These are phyloP conservation scores for Starmerella khaoyaiensis DNA, from an alignment of 805 yeast genomes.

Conservation along the genomic window DNA sequence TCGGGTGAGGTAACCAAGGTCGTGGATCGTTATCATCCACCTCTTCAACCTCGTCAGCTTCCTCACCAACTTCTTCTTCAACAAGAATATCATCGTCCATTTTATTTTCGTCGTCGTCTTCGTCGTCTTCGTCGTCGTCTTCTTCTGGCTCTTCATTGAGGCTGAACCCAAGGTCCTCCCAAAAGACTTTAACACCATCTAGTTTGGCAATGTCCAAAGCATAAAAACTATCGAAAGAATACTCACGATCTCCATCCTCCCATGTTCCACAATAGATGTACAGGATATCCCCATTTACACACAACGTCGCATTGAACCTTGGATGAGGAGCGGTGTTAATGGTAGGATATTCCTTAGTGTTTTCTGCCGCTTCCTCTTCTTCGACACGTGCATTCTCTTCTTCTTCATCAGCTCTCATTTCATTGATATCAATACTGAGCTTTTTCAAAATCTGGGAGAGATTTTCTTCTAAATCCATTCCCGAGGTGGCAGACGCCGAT, in stretches of 20 bases:
- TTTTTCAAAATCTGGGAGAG: conserved; percentile 37
- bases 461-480: conserved; percentile 70
- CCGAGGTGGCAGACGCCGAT: conserved; percentile 31
- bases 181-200: conserved; percentile 75
- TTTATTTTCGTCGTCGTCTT: conserved; percentile 61
- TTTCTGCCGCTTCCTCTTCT: conserved; percentile 27
- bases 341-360: conserved; percentile 42
- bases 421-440: conserved; percentile 24
- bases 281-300: conserved; percentile 71
- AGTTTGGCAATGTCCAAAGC: conserved; percentile 71
- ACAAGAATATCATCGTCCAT: conserved; percentile 36
- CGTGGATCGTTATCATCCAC: conserved; percentile 61
- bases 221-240: conserved; percentile 70
- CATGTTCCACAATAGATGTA: conserved; percentile 84
- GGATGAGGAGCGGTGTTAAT: conserved; percentile 66
- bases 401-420: conserved; percentile 9
- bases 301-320: conserved; percentile 72
- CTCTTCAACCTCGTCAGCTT: conserved; percentile 54
- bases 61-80: conserved; percentile 40
- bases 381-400: conserved; percentile 30
- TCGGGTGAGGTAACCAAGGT: conserved; percentile 97
- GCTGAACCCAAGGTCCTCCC: conserved; percentile 63
- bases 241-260: conserved; percentile 82
- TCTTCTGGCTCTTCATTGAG: conserved; percentile 34
- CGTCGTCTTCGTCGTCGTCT: conserved; percentile 48